A percentile compares a stretch with the other conserved stretches of the same genome.
These are phyloP conservation scores for Trichophyton benhamiae DNA, from an alignment of 2,329 filamentous ascomycete genomes.

Conservation along the genomic window DNA sequence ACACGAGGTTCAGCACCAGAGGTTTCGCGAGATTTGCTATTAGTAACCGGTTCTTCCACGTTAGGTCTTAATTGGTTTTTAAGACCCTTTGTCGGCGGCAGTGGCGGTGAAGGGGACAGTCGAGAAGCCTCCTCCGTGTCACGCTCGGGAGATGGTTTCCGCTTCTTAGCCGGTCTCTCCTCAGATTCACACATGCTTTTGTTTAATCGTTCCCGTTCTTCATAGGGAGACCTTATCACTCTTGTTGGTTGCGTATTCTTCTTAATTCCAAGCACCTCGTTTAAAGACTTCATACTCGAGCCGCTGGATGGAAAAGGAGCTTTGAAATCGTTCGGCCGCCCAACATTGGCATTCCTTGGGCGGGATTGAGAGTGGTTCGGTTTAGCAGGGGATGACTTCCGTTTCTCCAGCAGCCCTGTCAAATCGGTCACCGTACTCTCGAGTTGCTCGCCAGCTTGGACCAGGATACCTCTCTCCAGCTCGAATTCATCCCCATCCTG, in stretches of 20 bases:
- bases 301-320: conserved; percentile 19
- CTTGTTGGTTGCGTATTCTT: background rate
- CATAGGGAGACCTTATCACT: conserved; percentile 1
- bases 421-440: conserved; percentile 66
- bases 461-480: conserved; percentile 63
- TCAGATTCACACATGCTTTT: background rate
- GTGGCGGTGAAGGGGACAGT: background rate
- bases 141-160: background rate
- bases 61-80: too few relatives aligned
- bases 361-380: background rate
- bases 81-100: background rate
- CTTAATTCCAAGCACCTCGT: conserved; percentile 52
- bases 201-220: conserved; percentile 13
- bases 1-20: background rate
- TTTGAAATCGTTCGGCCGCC: conserved; percentile 14
- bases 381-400: conserved; percentile 30
- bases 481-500: conserved; percentile 71
- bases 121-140: background rate
- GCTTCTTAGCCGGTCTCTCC: background rate
- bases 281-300: conserved; percentile 44
- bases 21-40: background rate
- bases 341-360: conserved; percentile 6
- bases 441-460: conserved; percentile 68
- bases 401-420: conserved; percentile 60
- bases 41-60: background rate